Evolutionary conservation across 352 stramenopile species (phyloP), one percentile per base, ranked within the genome.

Genomic region (Globisporangium cederbergense): DNA sequence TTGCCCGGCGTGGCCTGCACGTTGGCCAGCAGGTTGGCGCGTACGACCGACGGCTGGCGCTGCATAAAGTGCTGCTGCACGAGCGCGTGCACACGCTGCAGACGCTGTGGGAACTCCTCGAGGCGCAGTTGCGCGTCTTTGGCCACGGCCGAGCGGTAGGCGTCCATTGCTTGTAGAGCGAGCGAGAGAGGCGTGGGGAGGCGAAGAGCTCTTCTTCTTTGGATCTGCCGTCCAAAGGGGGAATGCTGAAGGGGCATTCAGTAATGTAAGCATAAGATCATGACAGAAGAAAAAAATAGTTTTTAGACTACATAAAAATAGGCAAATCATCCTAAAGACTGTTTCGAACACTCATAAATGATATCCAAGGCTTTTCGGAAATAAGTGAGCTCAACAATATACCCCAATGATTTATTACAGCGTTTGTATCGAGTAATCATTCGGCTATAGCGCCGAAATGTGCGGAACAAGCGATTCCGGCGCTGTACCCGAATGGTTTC

Each of bases 11-110:
- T 62, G 13, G 70, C 64, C 55, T 66, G 43, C 60, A 83, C 56
- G n/a, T 49, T 36, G 54, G 80, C 66, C 55, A 68, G 67, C 53
- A 84, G 77, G 53, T 69, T 72, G 40, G 62, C 54, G 63, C 72
- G 75, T 42, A 89, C 54, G 3, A 52, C 66, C 1, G 78, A 86
- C 50, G 78, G 74, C 58, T 68, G 43, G 34, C 77, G 79, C 73
- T 77, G 71, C 9, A 34, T 56, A n/a, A 77, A 77, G 60, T 83
- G 71, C 59, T 86, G 71, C 60, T 76, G 55, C 42, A 88, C 64
- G 20, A 88, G 71, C 34, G 64, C 60, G 36, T 89, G 82, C 52
- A 84, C 57, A 13, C 77, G 71, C 49, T 64, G 55, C 18, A 84
- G 60, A 20, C 73, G 76, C 68, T 80, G 73, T 25, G 78, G 74